Percentiles rank a stretch among this genome's conserved stretches.
These are phyloP conservation scores for Aphanocladium album DNA, from an alignment of 2,329 filamentous ascomycete species.

Conservation along the genomic window DNA sequence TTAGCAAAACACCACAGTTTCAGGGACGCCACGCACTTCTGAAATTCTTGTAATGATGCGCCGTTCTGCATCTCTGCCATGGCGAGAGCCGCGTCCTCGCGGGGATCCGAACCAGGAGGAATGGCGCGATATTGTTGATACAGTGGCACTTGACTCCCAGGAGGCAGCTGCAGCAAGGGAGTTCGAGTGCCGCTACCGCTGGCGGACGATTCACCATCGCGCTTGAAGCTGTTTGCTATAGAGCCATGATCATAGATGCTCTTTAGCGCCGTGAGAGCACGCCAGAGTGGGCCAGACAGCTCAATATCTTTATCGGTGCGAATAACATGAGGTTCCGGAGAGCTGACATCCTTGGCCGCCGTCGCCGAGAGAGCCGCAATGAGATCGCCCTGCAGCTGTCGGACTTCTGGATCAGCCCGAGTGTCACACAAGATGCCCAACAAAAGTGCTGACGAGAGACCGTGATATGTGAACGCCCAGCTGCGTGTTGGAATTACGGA, in stretches of 20 bases:
- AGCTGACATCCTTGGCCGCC: constrained; percentile 55
- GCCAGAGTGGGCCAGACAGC: constrained; percentile 55
- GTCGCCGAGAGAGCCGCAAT: constrained; percentile 60
- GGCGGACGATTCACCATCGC: constrained; percentile 42
- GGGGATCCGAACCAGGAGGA: constrained; percentile 40
- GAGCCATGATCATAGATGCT: constrained; percentile 64
- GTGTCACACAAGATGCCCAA: constrained; percentile 60
- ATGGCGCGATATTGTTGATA: constrained; percentile 24
- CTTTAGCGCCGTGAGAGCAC: constrained; percentile 55
- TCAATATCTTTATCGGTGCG: constrained; percentile 57
- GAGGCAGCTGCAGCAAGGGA: constrained; percentile 29
- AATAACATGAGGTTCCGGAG: constrained; percentile 47
- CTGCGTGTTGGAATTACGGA: constrained; percentile 62
- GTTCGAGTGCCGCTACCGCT: constrained; percentile 43
- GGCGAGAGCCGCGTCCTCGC: constrained; percentile 57
- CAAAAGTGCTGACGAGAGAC: constrained; percentile 59
- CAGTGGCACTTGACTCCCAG: constrained; percentile 19
- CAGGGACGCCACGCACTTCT: constrained; percentile 29
- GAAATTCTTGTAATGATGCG: constrained; percentile 41
- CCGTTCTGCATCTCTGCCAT: constrained; percentile 63
- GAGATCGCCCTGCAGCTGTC: constrained; percentile 58
- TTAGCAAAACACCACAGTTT: constrained; percentile 13
- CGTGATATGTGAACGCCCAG: constrained; percentile 65
- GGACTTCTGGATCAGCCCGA: constrained; percentile 57
- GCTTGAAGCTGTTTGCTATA: constrained; percentile 46